Evolutionary conservation across 1,139 yeast genomes (phyloP), one percentile per base, ranked within the genome.

Genomic region (Pichia sp.): DNA sequence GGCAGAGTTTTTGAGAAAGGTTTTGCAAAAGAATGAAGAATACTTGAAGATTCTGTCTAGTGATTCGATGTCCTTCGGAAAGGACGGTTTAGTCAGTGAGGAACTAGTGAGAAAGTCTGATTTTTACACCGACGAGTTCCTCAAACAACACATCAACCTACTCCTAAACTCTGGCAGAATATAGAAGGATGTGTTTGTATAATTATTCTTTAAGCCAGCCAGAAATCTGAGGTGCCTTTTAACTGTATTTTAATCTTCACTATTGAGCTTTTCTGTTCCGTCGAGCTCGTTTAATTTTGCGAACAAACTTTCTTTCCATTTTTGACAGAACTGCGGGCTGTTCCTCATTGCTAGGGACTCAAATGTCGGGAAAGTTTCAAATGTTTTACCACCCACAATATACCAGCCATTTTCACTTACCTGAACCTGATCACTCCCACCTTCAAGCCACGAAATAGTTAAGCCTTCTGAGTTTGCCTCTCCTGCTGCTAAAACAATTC

Each of bases 51-150:
- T 82, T 46, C 66, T 91, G 47, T 72, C 87, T 27, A 69, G 80
- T 32, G 81, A 87, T 51, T 96, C 98, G 1, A 80, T 79, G 13
- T 72, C 72, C 15, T 86, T 86, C 51, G 66, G 91, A 43, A 67
- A 77, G 39, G 96, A 88, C 56, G 88, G 84, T 50, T 87, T 93
- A 9, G 84, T 83, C 58, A 86, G 84, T 54, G 97, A 88, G 59
- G 97, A 91, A 55, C 67, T 76, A 22, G 95, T 86, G 3, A 75
- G 98, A 63, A 75, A 80, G 50, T 76, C 94, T 7, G 74, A 79
- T 27, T 87, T 82, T 58, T 88, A 86, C 60, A 74, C 76, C 31
- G 86, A 84, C 42, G 85, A 84, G 42, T 63, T 83, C 51, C 66
- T 87, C 39, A 72, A 74, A 47, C 91, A 86, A 50, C 85, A 84